Evolutionary conservation across 2,329 filamentous ascomycete genomes (phyloP).

Genomic region (Malbranchea zuffiana): DNA sequence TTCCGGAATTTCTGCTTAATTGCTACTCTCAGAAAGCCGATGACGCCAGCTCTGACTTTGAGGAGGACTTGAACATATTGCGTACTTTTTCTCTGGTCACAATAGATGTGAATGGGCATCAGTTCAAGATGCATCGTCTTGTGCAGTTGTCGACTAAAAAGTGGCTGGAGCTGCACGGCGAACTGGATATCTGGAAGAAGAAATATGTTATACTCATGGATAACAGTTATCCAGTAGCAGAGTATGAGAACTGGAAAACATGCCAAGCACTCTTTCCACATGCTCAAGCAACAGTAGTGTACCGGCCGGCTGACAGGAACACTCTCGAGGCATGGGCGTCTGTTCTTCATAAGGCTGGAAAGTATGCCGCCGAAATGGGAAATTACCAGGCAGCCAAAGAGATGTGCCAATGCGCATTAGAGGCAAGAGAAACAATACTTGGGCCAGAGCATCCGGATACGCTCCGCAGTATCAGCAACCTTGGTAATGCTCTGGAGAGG

Average conservation of each 20-base stretch:
- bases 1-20: slow-evolving; percentile 20
- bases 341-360: slow-evolving; percentile 8
- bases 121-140: slow-evolving; percentile 21
- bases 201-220: slow-evolving; percentile 17
- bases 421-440: too few relatives aligned
- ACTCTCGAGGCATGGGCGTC: slow-evolving; percentile 14
- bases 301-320: slow-evolving; percentile 15
- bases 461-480: too few relatives aligned
- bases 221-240: slow-evolving; percentile 15
- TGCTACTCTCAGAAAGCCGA: slow-evolving; percentile 1
- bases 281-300: slow-evolving; percentile 14
- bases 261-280: slow-evolving; percentile 21
- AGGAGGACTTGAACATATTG: slow-evolving; percentile 18
- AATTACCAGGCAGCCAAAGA: background rate
- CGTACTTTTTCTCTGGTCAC: slow-evolving; percentile 18
- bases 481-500: too few relatives aligned
- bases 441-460: too few relatives aligned
- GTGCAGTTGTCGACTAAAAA: slow-evolving; percentile 20
- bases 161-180: slow-evolving; percentile 20
- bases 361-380: slow-evolving; percentile 4
- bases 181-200: slow-evolving; percentile 21
- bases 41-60: slow-evolving; percentile 15
- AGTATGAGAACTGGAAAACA: slow-evolving; percentile 20
- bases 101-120: slow-evolving; percentile 2
- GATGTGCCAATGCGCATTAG: background rate